Percentiles rank a stretch among this genome's conserved stretches.
phyloP scores from a whole-genome alignment of 257 asterid genomes.

The Fraxinus anomala region DNA sequence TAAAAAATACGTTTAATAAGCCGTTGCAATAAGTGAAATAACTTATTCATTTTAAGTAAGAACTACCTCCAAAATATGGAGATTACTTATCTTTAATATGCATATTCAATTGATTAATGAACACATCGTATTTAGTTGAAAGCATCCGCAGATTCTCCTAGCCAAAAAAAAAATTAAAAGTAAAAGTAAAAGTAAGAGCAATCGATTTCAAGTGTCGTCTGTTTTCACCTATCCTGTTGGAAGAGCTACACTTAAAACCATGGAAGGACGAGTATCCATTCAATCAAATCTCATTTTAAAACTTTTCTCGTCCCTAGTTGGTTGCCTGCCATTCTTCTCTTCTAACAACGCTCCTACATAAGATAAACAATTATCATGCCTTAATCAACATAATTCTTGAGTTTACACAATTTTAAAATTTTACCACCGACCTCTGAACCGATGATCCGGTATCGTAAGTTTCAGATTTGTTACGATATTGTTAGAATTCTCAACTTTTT shows the following conservation, averaged over 20 bases:
- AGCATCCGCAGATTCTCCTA: too few relatives aligned
- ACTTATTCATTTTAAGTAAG: too few relatives aligned
- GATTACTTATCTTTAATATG: too few relatives aligned
- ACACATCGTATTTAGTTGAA: too few relatives aligned
- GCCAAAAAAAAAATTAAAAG: too few relatives aligned
- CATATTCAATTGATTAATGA: too few relatives aligned
- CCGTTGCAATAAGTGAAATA: too few relatives aligned
- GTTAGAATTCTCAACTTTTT: neutral
- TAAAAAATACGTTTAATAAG: too few relatives aligned
- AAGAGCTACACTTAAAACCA: neutral
- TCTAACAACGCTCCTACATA: conserved; percentile 13
- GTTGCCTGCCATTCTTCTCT: conserved; percentile 22
- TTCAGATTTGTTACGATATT: conserved; percentile 28
- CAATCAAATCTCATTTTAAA: neutral
- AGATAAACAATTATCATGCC: neutral
- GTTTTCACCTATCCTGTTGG: neutral
- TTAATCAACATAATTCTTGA: neutral
- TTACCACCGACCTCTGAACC: conserved; percentile 20
- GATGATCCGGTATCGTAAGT: conserved; percentile 28
- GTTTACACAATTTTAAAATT: neutral
- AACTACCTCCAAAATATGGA: too few relatives aligned
- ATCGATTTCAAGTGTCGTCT: too few relatives aligned
- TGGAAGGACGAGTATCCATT: conserved; percentile 2
- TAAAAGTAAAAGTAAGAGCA: too few relatives aligned
- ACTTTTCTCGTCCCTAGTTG: neutral